Conservation (phyloP, 176 grass and related monocot genomes). For the Phragmites australis region DNA sequence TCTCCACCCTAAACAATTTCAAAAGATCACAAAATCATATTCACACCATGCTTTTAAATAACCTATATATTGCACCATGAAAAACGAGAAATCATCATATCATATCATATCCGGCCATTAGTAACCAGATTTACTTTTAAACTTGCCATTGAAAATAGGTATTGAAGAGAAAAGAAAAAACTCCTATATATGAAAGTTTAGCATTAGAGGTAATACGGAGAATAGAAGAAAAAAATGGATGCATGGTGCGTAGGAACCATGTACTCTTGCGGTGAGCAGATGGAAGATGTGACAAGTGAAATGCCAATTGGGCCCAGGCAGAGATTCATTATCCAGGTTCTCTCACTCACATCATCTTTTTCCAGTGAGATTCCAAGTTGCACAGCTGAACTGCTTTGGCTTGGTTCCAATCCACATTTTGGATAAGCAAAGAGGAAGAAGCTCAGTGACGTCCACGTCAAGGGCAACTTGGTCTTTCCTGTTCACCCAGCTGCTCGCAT, state of each 20-base stretch:
- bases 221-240: background rate
- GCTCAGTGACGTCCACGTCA: background rate
- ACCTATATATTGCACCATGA: too few relatives aligned
- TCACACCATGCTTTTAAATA: background rate
- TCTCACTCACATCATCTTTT: constrained; percentile 15
- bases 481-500: background rate
- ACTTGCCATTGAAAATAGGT: background rate
- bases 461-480: constrained; percentile 19
- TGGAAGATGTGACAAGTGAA: background rate
- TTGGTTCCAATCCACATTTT: constrained; percentile 17
- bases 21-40: background rate
- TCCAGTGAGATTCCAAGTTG: constrained; percentile 19
- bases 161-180: background rate
- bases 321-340: constrained; percentile 39
- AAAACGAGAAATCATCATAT: too few relatives aligned
- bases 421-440: background rate
- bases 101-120: too few relatives aligned
- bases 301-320: background rate
- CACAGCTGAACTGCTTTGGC: background rate
- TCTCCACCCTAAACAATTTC: background rate
- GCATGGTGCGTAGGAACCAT: background rate
- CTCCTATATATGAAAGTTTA: background rate
- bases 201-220: background rate
- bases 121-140: background rate
- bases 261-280: background rate